phyloP scores from a whole-genome alignment of 2,329 filamentous ascomycete genomes.

The Apiospora marii region DNA sequence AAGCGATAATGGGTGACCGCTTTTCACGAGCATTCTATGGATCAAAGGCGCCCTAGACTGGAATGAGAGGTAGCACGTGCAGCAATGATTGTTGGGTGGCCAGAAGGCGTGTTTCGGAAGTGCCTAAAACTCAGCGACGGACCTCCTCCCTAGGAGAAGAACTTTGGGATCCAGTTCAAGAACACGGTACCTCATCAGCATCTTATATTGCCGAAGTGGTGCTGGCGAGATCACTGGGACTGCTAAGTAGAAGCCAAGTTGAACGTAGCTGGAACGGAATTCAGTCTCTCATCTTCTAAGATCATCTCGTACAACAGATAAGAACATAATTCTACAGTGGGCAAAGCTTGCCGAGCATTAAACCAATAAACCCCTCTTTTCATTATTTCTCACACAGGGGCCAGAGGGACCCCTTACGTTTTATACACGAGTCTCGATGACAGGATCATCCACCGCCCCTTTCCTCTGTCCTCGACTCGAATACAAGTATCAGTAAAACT shows the following conservation, averaged over 20 bases:
- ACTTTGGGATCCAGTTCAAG: no score
- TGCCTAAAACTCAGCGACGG: no score
- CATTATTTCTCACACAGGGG: slow-evolving; percentile 23
- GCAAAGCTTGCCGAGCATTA: not conserved
- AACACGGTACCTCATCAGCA: no score
- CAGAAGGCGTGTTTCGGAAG: no score
- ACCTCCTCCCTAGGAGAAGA: no score
- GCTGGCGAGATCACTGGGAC: not conserved
- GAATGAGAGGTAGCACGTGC: no score
- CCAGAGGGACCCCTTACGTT: not conserved
- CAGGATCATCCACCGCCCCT: slow-evolving; percentile 3
- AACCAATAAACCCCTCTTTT: slow-evolving; percentile 13
- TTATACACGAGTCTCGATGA: slow-evolving; percentile 20
- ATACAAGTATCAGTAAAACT: slow-evolving; percentile 13
- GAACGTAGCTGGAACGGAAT: not conserved
- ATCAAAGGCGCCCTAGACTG: no score
- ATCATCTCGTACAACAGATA: not conserved
- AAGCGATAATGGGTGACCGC: no score
- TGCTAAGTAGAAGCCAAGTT: not conserved
- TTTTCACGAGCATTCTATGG: no score
- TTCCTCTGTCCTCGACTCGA: slow-evolving; percentile 9
- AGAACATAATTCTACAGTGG: not conserved
- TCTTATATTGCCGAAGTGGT: not conserved
- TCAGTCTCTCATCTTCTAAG: not conserved
- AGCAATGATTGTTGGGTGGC: no score